A percentile compares a stretch with the other conserved stretches of the same genome.
phyloP scores from a whole-genome alignment of 1,284 basidiomycete species.

The Flammula alnicola region DNA sequence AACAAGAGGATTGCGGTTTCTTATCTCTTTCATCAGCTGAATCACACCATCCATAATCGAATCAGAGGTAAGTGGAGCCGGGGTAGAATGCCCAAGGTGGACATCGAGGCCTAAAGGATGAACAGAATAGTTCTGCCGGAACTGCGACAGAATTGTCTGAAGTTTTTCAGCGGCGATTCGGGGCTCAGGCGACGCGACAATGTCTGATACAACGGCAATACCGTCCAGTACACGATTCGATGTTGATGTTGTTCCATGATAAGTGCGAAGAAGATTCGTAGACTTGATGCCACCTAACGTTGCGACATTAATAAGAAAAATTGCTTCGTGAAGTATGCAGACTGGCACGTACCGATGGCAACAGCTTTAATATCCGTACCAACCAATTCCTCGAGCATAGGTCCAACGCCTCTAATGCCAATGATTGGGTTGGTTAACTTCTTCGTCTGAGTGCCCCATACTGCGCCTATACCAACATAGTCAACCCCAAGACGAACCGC shows the following conservation, averaged over 20 bases:
- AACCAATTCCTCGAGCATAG: conserved; percentile 66
- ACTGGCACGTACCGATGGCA: conserved; percentile 71
- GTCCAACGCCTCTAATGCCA: conserved; percentile 70
- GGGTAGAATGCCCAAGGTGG: no score
- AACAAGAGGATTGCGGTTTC: conserved; percentile 67
- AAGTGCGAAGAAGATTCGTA: conserved; percentile 70
- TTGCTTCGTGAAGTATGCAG: background rate
- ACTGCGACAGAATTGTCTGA: conserved; percentile 47
- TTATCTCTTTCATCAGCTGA: conserved; percentile 55
- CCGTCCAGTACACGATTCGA: conserved; percentile 71
- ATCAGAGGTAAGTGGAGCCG: conserved; percentile 19
- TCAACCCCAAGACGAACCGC: conserved; percentile 71
- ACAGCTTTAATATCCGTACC: conserved; percentile 72
- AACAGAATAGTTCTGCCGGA: conserved; percentile 31
- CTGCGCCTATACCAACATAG: conserved; percentile 87
- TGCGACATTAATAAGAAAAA: background rate
- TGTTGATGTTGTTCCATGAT: conserved; percentile 71
- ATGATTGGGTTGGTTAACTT: conserved; percentile 61
- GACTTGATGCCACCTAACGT: conserved; percentile 82
- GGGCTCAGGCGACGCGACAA: conserved; percentile 75
- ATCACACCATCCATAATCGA: conserved; percentile 33
- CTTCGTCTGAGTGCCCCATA: conserved; percentile 80
- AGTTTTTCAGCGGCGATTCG: conserved; percentile 57
- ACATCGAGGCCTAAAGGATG: conserved; percentile 6
- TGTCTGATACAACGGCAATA: conserved; percentile 91